These are phyloP conservation scores for Trichosporon inkin DNA, from an alignment of 1,284 basidiomycete genomes.

Conservation along the genomic window DNA sequence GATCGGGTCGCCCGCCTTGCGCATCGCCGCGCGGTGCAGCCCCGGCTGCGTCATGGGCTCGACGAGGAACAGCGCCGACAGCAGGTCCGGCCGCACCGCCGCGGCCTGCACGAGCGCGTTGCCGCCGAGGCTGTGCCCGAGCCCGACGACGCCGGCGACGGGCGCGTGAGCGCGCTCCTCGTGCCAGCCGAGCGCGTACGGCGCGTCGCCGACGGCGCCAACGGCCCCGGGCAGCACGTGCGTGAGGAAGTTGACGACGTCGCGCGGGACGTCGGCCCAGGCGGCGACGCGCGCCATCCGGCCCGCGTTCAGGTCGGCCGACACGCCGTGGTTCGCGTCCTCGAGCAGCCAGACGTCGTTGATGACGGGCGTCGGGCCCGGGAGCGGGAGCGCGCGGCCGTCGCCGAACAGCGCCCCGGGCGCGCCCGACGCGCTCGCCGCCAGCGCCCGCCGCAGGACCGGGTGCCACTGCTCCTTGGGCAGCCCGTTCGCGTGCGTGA, in stretches of 20 bases:
- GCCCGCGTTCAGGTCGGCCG: conserved; percentile 61
- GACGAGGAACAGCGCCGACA: conserved; percentile 67
- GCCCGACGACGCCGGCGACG: conserved; percentile 50
- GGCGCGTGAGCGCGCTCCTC: background rate
- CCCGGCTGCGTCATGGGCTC: conserved; percentile 62
- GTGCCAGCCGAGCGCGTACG: conserved; percentile 17
- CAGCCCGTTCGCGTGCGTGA: conserved; percentile 76
- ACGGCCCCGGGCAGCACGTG: conserved; percentile 46
- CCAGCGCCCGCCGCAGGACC: conserved; percentile 54
- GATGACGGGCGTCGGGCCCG: conserved; percentile 45
- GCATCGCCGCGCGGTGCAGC: background rate
- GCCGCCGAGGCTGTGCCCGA: conserved; percentile 81
- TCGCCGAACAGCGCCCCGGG: conserved; percentile 11
- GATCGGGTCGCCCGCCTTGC: conserved; percentile 5
- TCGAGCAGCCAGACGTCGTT: conserved; percentile 79
- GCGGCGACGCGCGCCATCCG: conserved; percentile 49
- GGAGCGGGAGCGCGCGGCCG: background rate
- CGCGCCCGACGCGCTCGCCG: background rate
- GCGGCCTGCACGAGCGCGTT: conserved; percentile 62
- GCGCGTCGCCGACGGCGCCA: background rate
- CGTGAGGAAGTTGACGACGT: conserved; percentile 49
- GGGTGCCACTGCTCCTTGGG: conserved; percentile 72
- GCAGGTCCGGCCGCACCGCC: conserved; percentile 61
- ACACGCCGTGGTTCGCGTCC: conserved; percentile 70
- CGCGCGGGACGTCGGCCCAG: conserved; percentile 49